Percentiles rank a stretch among this genome's conserved stretches.
Conservation (phyloP, 1,284 basidiomycete species). For the Singerocomus rubriflavus region DNA sequence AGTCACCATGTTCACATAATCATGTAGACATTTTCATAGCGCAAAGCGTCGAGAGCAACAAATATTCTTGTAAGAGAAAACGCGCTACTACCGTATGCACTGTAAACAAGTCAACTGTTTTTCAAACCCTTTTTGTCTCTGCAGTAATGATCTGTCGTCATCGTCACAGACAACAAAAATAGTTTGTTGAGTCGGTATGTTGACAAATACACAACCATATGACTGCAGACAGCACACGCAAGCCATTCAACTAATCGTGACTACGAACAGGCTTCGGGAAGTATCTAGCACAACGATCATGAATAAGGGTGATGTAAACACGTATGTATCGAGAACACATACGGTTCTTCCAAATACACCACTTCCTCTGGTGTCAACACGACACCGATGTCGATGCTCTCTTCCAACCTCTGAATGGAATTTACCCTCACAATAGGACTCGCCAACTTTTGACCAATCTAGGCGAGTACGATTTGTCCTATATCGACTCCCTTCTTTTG, state of each 20-base stretch:
- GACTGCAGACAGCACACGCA: background rate
- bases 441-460: conserved; percentile 35
- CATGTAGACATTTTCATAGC: too few relatives aligned
- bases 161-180: too few relatives aligned
- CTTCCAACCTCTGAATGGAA: conserved; percentile 24
- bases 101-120: too few relatives aligned
- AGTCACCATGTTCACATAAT: too few relatives aligned
- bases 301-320: background rate
- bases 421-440: conserved; percentile 39
- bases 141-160: too few relatives aligned
- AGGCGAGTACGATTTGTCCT: conserved; percentile 42
- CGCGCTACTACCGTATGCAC: too few relatives aligned
- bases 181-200: too few relatives aligned
- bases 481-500: conserved; percentile 38
- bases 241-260: conserved; percentile 5
- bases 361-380: conserved; percentile 27
- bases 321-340: conserved; percentile 1
- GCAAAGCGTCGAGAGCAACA: too few relatives aligned
- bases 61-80: too few relatives aligned
- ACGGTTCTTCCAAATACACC: conserved; percentile 32
- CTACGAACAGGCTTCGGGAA: conserved; percentile 19
- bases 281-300: conserved; percentile 14
- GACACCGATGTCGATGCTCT: conserved; percentile 22
- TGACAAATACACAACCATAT: background rate
- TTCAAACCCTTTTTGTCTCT: too few relatives aligned